These are phyloP conservation scores for Polytrichum commune DNA, from an alignment of 225 moss, liverwort and hornwort genomes.

Conservation along the genomic window DNA sequence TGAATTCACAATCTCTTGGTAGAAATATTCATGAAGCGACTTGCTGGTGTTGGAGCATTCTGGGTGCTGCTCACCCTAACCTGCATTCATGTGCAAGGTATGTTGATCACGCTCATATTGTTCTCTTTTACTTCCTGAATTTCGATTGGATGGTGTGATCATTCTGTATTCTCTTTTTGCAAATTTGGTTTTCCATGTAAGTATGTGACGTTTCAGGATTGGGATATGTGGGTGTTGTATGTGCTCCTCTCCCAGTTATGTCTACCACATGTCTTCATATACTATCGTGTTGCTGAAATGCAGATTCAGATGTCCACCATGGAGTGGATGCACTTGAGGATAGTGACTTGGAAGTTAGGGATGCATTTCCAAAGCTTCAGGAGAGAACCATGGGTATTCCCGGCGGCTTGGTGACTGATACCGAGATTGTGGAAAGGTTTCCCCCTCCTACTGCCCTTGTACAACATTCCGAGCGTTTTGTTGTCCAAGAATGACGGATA, in stretches of 20 bases:
- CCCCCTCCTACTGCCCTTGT: not conserved
- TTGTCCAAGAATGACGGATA: too few species aligned
- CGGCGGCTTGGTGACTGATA: conserved; percentile 35
- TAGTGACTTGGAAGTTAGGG: not conserved
- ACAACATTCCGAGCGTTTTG: too few species aligned
- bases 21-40: conserved; percentile 14
- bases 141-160: not conserved
- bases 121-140: not conserved
- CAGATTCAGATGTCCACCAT: conserved; percentile 7
- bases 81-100: conserved; percentile 33
- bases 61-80: conserved; percentile 25
- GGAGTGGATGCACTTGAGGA: conserved; percentile 32
- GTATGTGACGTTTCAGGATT: too few species aligned
- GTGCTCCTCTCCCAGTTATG: not conserved
- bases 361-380: conserved; percentile 22
- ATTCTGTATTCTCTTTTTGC: not conserved
- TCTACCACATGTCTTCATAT: not conserved
- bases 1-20: not conserved
- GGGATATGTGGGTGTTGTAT: not conserved
- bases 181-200: not conserved
- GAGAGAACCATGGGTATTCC: conserved; percentile 34
- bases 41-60: conserved; percentile 11
- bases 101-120: not conserved
- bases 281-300: not conserved
- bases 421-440: conserved; percentile 33